Conservation (phyloP, 768 basidiomycete genomes). For the Pholiota conissans region DNA sequence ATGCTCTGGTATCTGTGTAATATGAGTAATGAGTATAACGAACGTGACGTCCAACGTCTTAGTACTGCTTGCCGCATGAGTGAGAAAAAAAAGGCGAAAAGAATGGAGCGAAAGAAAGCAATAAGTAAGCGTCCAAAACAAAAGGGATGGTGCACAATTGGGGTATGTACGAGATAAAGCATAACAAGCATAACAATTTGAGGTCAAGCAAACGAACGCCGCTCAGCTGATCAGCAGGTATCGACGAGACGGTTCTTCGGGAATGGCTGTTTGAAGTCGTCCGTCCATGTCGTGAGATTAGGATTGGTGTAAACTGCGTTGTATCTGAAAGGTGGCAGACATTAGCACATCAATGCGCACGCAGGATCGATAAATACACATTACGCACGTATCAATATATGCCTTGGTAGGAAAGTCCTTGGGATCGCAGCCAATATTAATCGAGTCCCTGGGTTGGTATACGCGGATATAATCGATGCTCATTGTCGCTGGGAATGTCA, state of each 20-base stretch:
- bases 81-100: too few species aligned
- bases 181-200: too few species aligned
- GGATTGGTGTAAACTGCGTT: slow-evolving; percentile 70
- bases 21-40: too few species aligned
- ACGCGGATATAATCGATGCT: slow-evolving; percentile 82
- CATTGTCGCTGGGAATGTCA: slow-evolving; percentile 70
- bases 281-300: slow-evolving; percentile 75
- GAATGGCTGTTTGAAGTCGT: slow-evolving; percentile 50
- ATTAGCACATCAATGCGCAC: background rate
- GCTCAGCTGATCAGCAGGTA: slow-evolving; percentile 2
- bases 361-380: background rate
- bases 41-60: too few species aligned
- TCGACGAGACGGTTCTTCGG: slow-evolving; percentile 49
- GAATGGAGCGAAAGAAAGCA: too few species aligned
- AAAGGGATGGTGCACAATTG: too few species aligned
- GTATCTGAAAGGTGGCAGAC: slow-evolving; percentile 24
- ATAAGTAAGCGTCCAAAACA: too few species aligned
- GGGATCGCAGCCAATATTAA: slow-evolving; percentile 83
- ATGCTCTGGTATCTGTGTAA: too few species aligned
- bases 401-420: slow-evolving; percentile 64
- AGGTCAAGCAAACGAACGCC: too few species aligned
- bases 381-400: slow-evolving; percentile 72
- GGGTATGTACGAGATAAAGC: too few species aligned
- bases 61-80: too few species aligned
- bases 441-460: slow-evolving; percentile 66